Percentiles rank a stretch among this genome's conserved stretches.
phyloP scores from a whole-genome alignment of 2,329 filamentous ascomycete species.

The Monilinia fructicola region DNA sequence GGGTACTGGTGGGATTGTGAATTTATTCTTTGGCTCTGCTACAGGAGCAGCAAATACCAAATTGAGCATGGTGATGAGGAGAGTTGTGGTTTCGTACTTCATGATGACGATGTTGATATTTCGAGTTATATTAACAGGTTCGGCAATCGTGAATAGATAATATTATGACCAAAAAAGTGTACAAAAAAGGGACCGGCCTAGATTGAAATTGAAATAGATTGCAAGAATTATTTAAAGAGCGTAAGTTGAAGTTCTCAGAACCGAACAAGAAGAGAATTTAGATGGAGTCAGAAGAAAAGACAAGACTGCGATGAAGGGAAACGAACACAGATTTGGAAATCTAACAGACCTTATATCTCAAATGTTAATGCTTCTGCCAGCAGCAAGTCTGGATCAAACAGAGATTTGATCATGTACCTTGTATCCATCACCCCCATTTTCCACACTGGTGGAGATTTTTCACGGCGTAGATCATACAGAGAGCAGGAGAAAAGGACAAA shows the following conservation, averaged over 20 bases:
- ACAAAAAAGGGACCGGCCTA: constrained; percentile 38
- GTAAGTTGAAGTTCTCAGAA: constrained; percentile 41
- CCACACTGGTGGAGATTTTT: not conserved
- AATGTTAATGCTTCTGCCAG: constrained; percentile 22
- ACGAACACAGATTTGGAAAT: constrained; percentile 25
- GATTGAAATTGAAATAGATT: constrained; percentile 26
- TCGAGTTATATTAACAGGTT: constrained; percentile 25
- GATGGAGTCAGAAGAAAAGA: constrained; percentile 35
- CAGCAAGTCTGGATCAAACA: constrained; percentile 30
- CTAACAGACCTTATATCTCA: constrained; percentile 32
- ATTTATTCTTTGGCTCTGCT: constrained; percentile 32
- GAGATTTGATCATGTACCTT: not conserved
- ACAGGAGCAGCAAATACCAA: constrained; percentile 38
- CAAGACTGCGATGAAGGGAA: constrained; percentile 35
- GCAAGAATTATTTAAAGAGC: constrained; percentile 33
- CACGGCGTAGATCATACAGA: constrained; percentile 2
- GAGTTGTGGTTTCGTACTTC: constrained; percentile 40
- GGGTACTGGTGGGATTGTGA: constrained; percentile 27
- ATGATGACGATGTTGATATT: constrained; percentile 34
- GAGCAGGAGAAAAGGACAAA: not conserved
- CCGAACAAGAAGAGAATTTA: constrained; percentile 38
- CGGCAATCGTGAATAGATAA: constrained; percentile 24
- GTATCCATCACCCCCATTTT: not conserved
- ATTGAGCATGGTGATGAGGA: constrained; percentile 37
- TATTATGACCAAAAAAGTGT: not conserved